Conservation (phyloP, 768 basidiomycete genomes). For the Strobilomyces dryophilus region DNA sequence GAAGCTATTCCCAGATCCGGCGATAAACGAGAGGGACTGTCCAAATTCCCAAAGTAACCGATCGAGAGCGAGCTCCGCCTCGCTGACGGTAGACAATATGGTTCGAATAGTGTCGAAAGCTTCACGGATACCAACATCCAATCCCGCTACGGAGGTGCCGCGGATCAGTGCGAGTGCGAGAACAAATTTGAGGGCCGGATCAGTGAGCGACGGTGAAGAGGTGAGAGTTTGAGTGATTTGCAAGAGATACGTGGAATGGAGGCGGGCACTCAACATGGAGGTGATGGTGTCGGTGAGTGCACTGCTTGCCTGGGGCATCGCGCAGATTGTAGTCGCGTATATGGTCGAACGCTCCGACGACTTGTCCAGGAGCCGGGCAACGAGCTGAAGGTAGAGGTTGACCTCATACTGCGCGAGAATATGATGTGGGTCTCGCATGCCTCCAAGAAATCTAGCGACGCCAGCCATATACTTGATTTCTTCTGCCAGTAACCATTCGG, state of each 20-base stretch:
- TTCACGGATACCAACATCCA: conserved; percentile 17
- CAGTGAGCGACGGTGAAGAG: conserved; percentile 19
- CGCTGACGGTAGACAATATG: conserved; percentile 24
- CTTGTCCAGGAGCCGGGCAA: conserved; percentile 41
- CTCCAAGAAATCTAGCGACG: conserved; percentile 35
- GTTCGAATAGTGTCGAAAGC: conserved; percentile 24
- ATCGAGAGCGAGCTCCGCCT: conserved; percentile 22
- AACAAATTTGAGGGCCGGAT: conserved; percentile 32
- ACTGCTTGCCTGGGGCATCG: conserved; percentile 39
- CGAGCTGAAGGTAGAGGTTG: conserved; percentile 45
- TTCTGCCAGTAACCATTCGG: conserved; percentile 65
- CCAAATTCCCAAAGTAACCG: conserved; percentile 36
- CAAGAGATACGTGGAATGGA: conserved; percentile 43
- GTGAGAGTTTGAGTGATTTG: conserved; percentile 36
- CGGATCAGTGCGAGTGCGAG: conserved; percentile 33
- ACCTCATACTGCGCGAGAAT: conserved; percentile 46
- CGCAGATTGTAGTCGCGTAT: conserved; percentile 41
- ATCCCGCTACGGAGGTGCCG: conserved; percentile 21
- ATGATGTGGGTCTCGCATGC: conserved; percentile 32
- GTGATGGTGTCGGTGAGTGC: conserved; percentile 41
- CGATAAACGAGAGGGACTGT: conserved; percentile 31
- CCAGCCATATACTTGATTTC: conserved; percentile 52
- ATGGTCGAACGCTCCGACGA: conserved; percentile 39
- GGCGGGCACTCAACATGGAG: conserved; percentile 43
- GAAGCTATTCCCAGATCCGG: conserved; percentile 21